Evolutionary conservation across 2,329 filamentous ascomycete genomes (phyloP).

Genomic region (Pestalotiopsis sp.): DNA sequence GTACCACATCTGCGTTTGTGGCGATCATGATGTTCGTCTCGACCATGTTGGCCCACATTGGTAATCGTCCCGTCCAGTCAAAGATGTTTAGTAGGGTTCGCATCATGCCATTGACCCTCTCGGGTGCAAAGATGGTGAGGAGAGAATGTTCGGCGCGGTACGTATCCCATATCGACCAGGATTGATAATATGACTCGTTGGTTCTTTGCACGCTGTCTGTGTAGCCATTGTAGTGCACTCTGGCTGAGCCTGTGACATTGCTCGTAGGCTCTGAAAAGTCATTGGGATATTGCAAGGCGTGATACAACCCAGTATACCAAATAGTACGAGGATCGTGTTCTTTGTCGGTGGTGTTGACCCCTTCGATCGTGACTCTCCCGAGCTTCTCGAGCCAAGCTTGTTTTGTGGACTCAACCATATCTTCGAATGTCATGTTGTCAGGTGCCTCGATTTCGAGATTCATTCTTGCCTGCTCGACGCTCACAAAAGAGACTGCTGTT

Average conservation of each 20-base stretch:
- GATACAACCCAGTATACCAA: conserved; percentile 49
- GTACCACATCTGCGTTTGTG: conserved; percentile 48
- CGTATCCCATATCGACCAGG: conserved; percentile 54
- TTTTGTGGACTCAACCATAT: conserved; percentile 42
- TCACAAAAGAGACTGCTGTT: conserved; percentile 49
- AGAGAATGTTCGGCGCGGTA: conserved; percentile 50
- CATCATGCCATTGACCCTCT: conserved; percentile 50
- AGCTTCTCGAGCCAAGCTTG: conserved; percentile 47
- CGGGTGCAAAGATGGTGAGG: conserved; percentile 46
- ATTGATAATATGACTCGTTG: conserved; percentile 50
- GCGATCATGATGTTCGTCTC: conserved; percentile 55
- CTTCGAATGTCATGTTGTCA: conserved; percentile 36
- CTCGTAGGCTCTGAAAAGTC: conserved; percentile 48
- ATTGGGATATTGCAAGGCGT: conserved; percentile 48
- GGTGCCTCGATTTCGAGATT: conserved; percentile 47
- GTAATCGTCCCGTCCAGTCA: conserved; percentile 46
- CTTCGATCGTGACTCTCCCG: conserved; percentile 42
- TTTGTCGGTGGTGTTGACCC: conserved; percentile 40
- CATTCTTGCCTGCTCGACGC: conserved; percentile 47
- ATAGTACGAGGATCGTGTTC: conserved; percentile 46
- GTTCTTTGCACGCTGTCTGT: conserved; percentile 43
- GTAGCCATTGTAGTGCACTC: conserved; percentile 48
- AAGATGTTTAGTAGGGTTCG: conserved; percentile 46
- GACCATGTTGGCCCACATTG: conserved; percentile 52
- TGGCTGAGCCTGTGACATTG: conserved; percentile 17